These are phyloP conservation scores for Apiotrichum akiyoshidainum DNA, from an alignment of 1,284 basidiomycete genomes.

Conservation along the genomic window DNA sequence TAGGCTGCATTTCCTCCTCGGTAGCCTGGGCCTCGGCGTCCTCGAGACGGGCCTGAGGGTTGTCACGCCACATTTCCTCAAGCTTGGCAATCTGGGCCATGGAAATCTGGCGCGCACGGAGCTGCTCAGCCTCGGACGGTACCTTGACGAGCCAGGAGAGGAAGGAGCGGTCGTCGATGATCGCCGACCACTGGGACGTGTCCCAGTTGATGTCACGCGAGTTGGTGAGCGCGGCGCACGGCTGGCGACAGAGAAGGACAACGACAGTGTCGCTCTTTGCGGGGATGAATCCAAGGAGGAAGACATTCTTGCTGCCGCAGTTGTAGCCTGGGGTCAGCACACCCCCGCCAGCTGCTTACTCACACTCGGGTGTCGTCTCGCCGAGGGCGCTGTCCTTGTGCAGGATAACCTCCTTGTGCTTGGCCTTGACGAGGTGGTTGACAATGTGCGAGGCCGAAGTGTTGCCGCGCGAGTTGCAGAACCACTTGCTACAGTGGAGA, in stretches of 20 bases:
- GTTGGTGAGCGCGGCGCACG: conserved; percentile 81
- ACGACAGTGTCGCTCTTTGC: conserved; percentile 99
- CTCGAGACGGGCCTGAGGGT: conserved; percentile 87
- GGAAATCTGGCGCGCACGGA: conserved; percentile 91
- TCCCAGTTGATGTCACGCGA: conserved; percentile 99
- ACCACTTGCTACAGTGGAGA: conserved; percentile 94
- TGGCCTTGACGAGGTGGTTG: conserved; percentile 96
- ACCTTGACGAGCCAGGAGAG: conserved; percentile 98
- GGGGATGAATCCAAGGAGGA: conserved; percentile 98
- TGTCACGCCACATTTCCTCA: conserved; percentile 97
- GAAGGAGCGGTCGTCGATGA: conserved; percentile 97
- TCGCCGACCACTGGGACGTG: conserved; percentile 92
- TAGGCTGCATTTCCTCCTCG: conserved; percentile 91
- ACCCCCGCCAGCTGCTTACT: conserved; percentile 13
- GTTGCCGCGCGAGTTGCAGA: conserved; percentile 98
- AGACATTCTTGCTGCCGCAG: conserved; percentile 99
- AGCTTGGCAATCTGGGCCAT: conserved; percentile 95
- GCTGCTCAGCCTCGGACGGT: conserved; percentile 90
- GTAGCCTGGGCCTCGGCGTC: conserved; percentile 95
- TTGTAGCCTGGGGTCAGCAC: conserved; percentile 65
- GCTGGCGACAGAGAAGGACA: conserved; percentile 96
- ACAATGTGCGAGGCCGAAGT: conserved; percentile 98
- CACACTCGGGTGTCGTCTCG: conserved; percentile 92
- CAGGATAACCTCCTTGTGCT: conserved; percentile 97
- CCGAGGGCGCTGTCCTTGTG: conserved; percentile 94